Evolutionary conservation across 805 yeast genomes (phyloP).

Genomic region (Pichia ethanolica): DNA sequence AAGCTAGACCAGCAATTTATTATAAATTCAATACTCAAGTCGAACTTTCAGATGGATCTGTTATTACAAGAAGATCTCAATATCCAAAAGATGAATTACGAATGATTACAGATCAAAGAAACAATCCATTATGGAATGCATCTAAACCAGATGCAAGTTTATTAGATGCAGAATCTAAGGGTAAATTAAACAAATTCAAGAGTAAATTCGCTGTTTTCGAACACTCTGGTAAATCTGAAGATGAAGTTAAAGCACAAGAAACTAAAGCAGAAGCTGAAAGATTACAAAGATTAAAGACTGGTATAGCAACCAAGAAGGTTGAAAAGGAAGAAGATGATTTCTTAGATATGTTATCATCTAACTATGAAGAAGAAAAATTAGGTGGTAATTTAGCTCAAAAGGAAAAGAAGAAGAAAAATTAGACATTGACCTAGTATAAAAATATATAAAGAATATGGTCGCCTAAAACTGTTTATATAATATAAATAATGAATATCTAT

Average conservation of each 20-base stretch:
- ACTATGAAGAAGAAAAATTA: conserved; percentile 28
- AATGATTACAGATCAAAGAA: conserved; percentile 84
- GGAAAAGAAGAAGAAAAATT: conserved; percentile 22
- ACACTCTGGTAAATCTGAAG: conserved; percentile 27
- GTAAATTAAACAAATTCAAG: conserved; percentile 69
- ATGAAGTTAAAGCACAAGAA: conserved; percentile 19
- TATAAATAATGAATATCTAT: too few species aligned
- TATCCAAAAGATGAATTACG: conserved; percentile 83
- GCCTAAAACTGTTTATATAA: too few species aligned
- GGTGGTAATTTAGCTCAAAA: conserved; percentile 31
- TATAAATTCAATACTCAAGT: conserved; percentile 82
- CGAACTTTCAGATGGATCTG: conserved; percentile 94
- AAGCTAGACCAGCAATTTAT: conserved; percentile 89
- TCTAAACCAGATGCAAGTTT: conserved; percentile 68
- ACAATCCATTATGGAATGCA: conserved; percentile 83
- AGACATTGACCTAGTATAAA: conserved; percentile 1
- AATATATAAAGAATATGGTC: not conserved
- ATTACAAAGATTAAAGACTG: conserved; percentile 23
- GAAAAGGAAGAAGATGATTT: conserved; percentile 31
- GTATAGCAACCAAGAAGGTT: conserved; percentile 19
- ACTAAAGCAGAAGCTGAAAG: conserved; percentile 24
- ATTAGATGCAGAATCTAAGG: conserved; percentile 76
- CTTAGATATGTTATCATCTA: conserved; percentile 49
- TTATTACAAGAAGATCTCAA: conserved; percentile 72
- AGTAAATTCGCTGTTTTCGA: conserved; percentile 52